A percentile compares a stretch with the other conserved stretches of the same genome.
Evolutionary conservation across 2,329 filamentous ascomycete species (phyloP).

Genomic region (Pseudogymnoascus sp.): DNA sequence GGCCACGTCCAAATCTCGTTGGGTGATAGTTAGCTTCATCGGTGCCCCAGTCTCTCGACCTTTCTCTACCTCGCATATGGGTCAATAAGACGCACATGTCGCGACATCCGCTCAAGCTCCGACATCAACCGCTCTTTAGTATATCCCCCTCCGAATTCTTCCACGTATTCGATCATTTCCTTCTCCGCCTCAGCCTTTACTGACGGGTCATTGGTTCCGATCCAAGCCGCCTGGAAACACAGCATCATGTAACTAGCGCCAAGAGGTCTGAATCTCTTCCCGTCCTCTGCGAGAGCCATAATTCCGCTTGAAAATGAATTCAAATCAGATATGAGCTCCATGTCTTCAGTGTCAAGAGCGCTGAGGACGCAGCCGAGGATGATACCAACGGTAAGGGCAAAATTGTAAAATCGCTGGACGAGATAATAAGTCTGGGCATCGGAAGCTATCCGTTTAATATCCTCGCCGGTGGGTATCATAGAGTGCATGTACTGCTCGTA

Average conservation of each 20-base stretch:
- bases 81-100: not conserved
- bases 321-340: not conserved
- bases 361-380: conserved; percentile 32
- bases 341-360: conserved; percentile 26
- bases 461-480: not conserved
- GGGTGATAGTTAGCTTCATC: not conserved
- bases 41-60: not conserved
- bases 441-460: not conserved
- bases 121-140: not conserved
- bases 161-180: not conserved
- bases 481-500: not conserved
- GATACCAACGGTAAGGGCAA: conserved; percentile 29
- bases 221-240: conserved; percentile 27
- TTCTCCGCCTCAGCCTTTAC: not conserved
- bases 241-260: conserved; percentile 30
- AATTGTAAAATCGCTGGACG: conserved; percentile 28
- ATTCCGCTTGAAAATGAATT: conserved; percentile 28
- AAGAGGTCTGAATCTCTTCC: conserved; percentile 29
- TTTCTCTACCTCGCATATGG: not conserved
- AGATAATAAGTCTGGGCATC: conserved; percentile 6
- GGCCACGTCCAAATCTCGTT: not conserved
- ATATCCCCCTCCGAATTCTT: not conserved
- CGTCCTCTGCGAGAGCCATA: conserved; percentile 26
- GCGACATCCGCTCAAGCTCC: not conserved
- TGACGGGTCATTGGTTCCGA: conserved; percentile 13